Evolutionary conservation across 1,284 basidiomycete species (phyloP).

Genomic region (Malassezia pachydermatis): DNA sequence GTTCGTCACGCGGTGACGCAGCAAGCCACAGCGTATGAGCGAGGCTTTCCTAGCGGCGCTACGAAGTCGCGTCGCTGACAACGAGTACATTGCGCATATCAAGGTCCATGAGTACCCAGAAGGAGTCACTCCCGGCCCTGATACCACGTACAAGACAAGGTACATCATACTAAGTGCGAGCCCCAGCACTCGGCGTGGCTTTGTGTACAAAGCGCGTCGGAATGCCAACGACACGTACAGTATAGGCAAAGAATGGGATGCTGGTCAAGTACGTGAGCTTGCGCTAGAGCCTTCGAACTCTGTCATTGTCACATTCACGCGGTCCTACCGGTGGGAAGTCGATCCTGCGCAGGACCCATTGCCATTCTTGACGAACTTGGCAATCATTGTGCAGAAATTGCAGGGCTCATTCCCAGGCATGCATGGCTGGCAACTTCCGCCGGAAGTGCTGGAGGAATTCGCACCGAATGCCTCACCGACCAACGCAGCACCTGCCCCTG

Average conservation of each 20-base stretch:
- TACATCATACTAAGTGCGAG: conserved; percentile 41
- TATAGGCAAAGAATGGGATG: conserved; percentile 90
- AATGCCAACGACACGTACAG: conserved; percentile 92
- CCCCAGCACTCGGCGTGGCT: conserved; percentile 31
- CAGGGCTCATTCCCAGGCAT: not conserved
- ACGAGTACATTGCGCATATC: conserved; percentile 43
- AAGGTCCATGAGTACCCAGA: conserved; percentile 41
- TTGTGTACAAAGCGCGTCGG: conserved; percentile 74
- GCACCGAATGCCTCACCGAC: not conserved
- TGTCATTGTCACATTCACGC: conserved; percentile 32
- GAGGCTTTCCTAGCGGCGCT: conserved; percentile 41
- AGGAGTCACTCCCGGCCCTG: not conserved
- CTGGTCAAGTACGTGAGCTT: conserved; percentile 68
- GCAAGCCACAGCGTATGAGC: not conserved
- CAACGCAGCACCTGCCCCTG: not conserved
- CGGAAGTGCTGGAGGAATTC: not conserved
- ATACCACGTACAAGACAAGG: conserved; percentile 29
- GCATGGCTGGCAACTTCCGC: not conserved
- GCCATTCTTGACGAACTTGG: conserved; percentile 1
- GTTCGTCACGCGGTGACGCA: no score
- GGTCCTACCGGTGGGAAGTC: conserved; percentile 41
- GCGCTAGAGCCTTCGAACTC: conserved; percentile 54
- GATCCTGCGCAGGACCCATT: conserved; percentile 21
- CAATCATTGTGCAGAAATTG: not conserved
- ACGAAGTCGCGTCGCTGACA: conserved; percentile 27